Conservation (phyloP, 163 green algal genomes). For the Scenedesmus sp. region DNA sequence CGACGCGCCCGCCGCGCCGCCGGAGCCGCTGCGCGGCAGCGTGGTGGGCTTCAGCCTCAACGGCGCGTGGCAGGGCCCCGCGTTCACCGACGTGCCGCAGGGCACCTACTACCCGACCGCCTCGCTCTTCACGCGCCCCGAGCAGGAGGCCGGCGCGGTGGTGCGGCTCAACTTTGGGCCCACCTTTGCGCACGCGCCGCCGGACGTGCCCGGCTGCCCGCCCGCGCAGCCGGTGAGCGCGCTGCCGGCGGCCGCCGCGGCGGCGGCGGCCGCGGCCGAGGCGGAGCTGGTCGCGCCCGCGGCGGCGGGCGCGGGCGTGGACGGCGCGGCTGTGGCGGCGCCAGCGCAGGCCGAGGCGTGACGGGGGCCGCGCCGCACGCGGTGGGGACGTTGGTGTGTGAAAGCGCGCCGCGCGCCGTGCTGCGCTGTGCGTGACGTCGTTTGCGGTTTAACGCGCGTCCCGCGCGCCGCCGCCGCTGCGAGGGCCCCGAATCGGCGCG, state of each 20-base stretch:
- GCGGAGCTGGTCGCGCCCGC: neutral
- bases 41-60: slow-evolving; percentile 78
- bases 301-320: no score
- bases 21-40: slow-evolving; percentile 63
- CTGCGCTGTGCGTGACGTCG: no score
- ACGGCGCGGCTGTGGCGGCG: neutral
- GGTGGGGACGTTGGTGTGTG: no score
- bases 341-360: no score
- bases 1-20: slow-evolving; percentile 57
- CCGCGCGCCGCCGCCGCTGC: no score
- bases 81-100: slow-evolving; percentile 72
- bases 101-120: slow-evolving; percentile 86
- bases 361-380: no score
- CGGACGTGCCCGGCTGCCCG: slow-evolving; percentile 46
- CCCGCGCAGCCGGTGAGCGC: slow-evolving; percentile 42
- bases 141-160: slow-evolving; percentile 67
- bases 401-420: no score
- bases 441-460: no score
- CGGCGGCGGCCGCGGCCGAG: neutral
- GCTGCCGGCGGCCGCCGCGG: slow-evolving; percentile 27
- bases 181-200: slow-evolving; percentile 52
- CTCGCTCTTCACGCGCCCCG: slow-evolving; percentile 80
- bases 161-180: slow-evolving; percentile 86
- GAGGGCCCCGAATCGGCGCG: no score
- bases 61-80: slow-evolving; percentile 73